Base-by-base conservation (phyloP, 2,329 filamentous ascomycete species). In the Lojkania enalia region DNA sequence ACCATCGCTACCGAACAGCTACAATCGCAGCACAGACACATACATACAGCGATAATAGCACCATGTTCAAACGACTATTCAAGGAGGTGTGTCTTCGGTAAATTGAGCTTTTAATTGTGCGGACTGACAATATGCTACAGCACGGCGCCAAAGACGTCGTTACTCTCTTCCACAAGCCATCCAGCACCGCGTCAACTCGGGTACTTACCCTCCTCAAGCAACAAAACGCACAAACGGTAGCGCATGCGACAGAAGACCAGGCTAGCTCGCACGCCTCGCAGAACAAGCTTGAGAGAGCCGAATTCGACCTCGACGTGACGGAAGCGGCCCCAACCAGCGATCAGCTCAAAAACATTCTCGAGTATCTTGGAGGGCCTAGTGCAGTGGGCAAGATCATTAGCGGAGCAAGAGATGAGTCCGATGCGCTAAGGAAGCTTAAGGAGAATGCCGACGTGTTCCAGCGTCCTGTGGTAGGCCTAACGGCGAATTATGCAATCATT, bases 101-200 rank as follows among this genome's bases (percentile, higher is more conserved):
- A 48, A 43, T 49, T 52, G 38, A 39, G 9, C 6, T 31, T 19
- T 21, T 20, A 25, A 35, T 4, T 19, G 21, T n/a, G 23, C 35
- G 20, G 16, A 45, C 55, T 66, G 35, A 64, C 55, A 20, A 14
- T 14, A 13, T 12, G 27, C n/a, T 20, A 18, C 44, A 74, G 75
- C 64, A 70, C 38, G 74, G 73, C 57, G 69, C 71, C 52, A 77
- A 77, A 62, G 91, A 97, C 77, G 88, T 95, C 57, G 83, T 97
- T 68, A 97, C 92, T 50, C 85, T 99, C 77, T 99, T 97, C 79
- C 91, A 96, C 81, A 88, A 88, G 71, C 82, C 92, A 46, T 80
- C 78, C 60, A 81, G 82, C 42, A 81, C 86, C 16, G 79, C 86
- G 53, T 96, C 91, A 3, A 77, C 82, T 39, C 83, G 86, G 48